Base-by-base conservation (phyloP, 768 basidiomycete genomes). In the Lenzites betulinus region DNA sequence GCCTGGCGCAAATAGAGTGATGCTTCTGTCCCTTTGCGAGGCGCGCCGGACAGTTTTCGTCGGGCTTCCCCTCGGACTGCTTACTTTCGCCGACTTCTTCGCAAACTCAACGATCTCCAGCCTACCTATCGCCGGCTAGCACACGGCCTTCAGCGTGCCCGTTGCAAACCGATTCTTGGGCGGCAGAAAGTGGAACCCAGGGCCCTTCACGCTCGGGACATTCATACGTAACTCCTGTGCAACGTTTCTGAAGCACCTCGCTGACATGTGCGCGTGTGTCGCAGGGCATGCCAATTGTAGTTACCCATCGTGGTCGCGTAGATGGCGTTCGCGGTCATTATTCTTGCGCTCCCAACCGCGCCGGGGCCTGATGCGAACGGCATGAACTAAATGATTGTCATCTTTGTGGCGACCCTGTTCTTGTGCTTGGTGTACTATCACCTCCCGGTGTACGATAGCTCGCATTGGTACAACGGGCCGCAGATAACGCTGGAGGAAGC, bases 61-160 rank as follows among this genome's bases (percentile, higher is more conserved):
- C 22, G 75, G 86, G 0, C 66, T 84, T 1, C 69, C 79, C 1
- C 77, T 89, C 6, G 87, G 86, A 3, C 70, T 85, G n/a, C 75
- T 90, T 1, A 78, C 79, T 0, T 88, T 89, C 53, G 86, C 85
- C 0, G 86, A 87, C 1, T 66, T 74, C 0, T 74, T 74, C 20
- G 75, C 75, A 3, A 73, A 74, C 60, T 71, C 71, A 39, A 75
- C 77, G n/a, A 72, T 78, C 38, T 78, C 77, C 66, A 66, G 60
- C 25, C 67, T 70, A 18, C 64, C 46, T 1, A 55, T 72, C 36
- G 62, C 64, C 0, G 66, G 69, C 12, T 61, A 66, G 48, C 71
- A 70, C 53, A 64, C 67, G 18, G 70, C 71, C 8, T 76, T 69
- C 64, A 67, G 58, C 36, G 68, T 77, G 22, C 76, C 76, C 3